phyloP scores from a whole-genome alignment of 2,329 filamentous ascomycete species.

The Paracoccidioides brasiliensis region DNA sequence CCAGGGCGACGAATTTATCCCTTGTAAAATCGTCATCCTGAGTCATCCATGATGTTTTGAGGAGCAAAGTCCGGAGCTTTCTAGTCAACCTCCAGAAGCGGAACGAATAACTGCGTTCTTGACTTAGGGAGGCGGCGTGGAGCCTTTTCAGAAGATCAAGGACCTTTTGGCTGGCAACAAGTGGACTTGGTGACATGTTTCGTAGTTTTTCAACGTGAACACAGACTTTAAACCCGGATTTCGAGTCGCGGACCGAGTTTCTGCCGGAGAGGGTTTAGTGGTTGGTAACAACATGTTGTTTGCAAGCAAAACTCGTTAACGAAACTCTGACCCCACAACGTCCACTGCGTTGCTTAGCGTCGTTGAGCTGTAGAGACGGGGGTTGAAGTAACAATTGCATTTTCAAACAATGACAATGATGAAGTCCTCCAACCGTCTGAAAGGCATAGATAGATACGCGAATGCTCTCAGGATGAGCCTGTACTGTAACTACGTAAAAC shows the following conservation, averaged over 20 bases:
- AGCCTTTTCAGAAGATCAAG: slow-evolving; percentile 19
- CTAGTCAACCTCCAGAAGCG: slow-evolving; percentile 13
- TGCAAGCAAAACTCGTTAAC: no score
- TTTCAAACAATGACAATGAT: no score
- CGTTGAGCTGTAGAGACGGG: no score
- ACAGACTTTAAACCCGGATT: neutral
- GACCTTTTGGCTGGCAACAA: slow-evolving; percentile 11
- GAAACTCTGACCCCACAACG: neutral
- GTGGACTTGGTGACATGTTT: slow-evolving; percentile 8
- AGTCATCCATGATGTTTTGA: slow-evolving; percentile 6
- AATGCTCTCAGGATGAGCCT: no score
- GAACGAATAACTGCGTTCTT: slow-evolving; percentile 18
- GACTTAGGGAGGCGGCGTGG: slow-evolving; percentile 20
- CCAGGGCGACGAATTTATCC: slow-evolving; percentile 48
- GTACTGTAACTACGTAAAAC: no score
- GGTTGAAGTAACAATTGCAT: no score
- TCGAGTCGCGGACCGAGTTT: neutral
- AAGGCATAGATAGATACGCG: no score
- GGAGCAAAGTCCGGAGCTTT: slow-evolving; percentile 9
- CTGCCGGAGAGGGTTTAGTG: neutral
- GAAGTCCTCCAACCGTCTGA: no score
- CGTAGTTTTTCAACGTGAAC: neutral
- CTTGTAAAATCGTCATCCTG: slow-evolving; percentile 30
- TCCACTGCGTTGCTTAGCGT: no score
- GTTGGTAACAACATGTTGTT: no score